A percentile compares a stretch with the other conserved stretches of the same genome.
These are phyloP conservation scores for Globisporangium yorkense DNA, from an alignment of 352 stramenopile genomes.

Conservation along the genomic window DNA sequence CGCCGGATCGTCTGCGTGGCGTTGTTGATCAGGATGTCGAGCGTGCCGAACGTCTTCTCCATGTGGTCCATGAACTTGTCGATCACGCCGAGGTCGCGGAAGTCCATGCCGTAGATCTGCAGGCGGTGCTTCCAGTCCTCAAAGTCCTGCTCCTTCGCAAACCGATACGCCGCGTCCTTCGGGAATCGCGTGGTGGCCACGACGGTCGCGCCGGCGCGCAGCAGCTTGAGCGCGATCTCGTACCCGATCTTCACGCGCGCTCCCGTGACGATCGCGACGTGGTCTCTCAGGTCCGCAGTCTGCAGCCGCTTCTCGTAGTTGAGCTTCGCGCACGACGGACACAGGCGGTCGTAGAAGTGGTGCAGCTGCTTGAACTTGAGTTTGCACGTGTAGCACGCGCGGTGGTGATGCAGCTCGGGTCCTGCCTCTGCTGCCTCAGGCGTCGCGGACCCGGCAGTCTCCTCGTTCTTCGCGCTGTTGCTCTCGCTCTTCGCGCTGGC, in stretches of 20 bases:
- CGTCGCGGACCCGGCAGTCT: not conserved
- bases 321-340: constrained; percentile 87
- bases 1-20: constrained; percentile 94
- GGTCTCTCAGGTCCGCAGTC: constrained; percentile 67
- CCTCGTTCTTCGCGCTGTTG: not conserved
- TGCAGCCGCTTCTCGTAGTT: constrained; percentile 94
- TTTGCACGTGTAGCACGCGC: constrained; percentile 95
- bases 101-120: constrained; percentile 93
- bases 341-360: constrained; percentile 95
- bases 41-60: constrained; percentile 39
- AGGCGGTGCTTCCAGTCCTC: constrained; percentile 68
- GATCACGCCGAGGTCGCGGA: constrained; percentile 90
- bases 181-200: constrained; percentile 93
- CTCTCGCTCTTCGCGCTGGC: not conserved
- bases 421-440: not conserved
- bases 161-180: constrained; percentile 86
- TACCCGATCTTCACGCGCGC: constrained; percentile 95
- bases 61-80: constrained; percentile 93
- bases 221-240: constrained; percentile 90
- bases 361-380: constrained; percentile 87
- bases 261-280: constrained; percentile 89
- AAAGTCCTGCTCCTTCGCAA: constrained; percentile 86
- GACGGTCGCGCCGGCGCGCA: constrained; percentile 81
- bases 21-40: constrained; percentile 97
- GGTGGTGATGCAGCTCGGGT: constrained; percentile 73